Evolutionary conservation across 2,329 filamentous ascomycete species (phyloP).

Genomic region (Plenodomus lindquistii): DNA sequence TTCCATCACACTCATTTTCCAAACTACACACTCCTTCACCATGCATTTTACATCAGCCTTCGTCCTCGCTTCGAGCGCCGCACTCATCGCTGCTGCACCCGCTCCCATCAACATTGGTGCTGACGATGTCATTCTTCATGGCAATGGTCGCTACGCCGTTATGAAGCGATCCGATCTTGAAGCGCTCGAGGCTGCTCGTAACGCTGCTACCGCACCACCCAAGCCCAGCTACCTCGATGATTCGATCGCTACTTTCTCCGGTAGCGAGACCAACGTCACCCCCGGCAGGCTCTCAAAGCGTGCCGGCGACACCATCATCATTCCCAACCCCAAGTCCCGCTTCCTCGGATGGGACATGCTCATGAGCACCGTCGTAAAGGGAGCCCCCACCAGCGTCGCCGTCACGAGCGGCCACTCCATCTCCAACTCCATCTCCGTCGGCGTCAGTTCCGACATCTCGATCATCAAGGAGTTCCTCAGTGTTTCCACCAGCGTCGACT

Average conservation of each 20-base stretch:
- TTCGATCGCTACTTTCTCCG: slow-evolving; percentile 9
- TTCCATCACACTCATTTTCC: background rate
- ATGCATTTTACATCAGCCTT: slow-evolving; percentile 26
- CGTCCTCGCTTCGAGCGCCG: slow-evolving; percentile 17
- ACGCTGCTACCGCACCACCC: slow-evolving; percentile 16
- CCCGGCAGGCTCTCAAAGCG: slow-evolving; percentile 18
- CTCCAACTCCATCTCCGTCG: slow-evolving; percentile 37
- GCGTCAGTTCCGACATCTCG: slow-evolving; percentile 13
- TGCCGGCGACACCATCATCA: slow-evolving; percentile 16
- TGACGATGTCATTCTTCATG: slow-evolving; percentile 34
- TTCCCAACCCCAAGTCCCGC: slow-evolving; percentile 20
- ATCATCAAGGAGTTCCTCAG: slow-evolving; percentile 34
- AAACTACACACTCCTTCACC: slow-evolving; percentile 5
- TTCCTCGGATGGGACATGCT: slow-evolving; percentile 49
- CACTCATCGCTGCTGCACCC: slow-evolving; percentile 19
- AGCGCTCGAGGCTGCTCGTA: slow-evolving; percentile 18
- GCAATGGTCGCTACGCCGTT: slow-evolving; percentile 23
- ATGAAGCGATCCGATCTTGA: slow-evolving; percentile 30
- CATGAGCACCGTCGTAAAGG: slow-evolving; percentile 44
- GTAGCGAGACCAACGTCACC: slow-evolving; percentile 7
- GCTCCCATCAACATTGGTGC: slow-evolving; percentile 16
- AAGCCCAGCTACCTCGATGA: slow-evolving; percentile 22
- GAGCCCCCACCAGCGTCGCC: slow-evolving; percentile 29
- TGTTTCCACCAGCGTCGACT: slow-evolving; percentile 28
- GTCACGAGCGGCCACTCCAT: slow-evolving; percentile 44